Conservation (phyloP, 208 protist genomes). For the Angomonas deanei region DNA sequence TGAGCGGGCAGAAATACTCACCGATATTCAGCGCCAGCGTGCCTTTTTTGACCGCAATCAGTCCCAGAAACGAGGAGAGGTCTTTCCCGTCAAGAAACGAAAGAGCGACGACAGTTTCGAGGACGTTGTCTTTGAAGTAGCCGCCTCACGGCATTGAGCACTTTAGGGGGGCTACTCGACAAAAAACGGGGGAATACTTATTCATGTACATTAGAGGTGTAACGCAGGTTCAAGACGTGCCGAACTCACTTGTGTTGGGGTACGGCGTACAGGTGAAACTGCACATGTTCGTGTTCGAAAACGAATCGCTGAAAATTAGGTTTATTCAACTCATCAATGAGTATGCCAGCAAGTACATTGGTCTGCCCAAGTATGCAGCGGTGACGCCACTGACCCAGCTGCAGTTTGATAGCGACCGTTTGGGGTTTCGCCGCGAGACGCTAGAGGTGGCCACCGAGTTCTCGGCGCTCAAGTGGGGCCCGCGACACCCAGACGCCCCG, state of each 20-base stretch:
- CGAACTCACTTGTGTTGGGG: slow-evolving; percentile 57
- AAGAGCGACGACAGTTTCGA: slow-evolving; percentile 35
- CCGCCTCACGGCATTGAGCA: slow-evolving; percentile 51
- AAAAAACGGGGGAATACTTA: slow-evolving; percentile 50
- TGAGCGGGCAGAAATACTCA: slow-evolving; percentile 84
- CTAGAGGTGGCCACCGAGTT: slow-evolving; percentile 80
- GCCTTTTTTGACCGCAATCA: slow-evolving; percentile 44
- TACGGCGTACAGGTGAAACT: slow-evolving; percentile 67
- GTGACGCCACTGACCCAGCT: slow-evolving; percentile 39
- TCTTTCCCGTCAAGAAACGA: slow-evolving; percentile 57
- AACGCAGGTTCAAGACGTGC: slow-evolving; percentile 34
- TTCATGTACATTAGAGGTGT: slow-evolving; percentile 75
- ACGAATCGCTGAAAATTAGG: slow-evolving; percentile 2
- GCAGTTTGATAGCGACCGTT: slow-evolving; percentile 63
- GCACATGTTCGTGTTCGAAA: slow-evolving; percentile 56
- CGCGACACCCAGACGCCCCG: slow-evolving; percentile 36
- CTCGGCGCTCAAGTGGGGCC: slow-evolving; percentile 49
- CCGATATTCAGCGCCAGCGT: slow-evolving; percentile 74
- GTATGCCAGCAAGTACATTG: slow-evolving; percentile 47
- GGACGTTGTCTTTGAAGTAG: slow-evolving; percentile 45
- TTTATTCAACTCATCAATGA: slow-evolving; percentile 40
- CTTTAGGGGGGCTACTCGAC: not conserved
- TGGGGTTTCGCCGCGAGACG: slow-evolving; percentile 52
- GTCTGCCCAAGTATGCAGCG: slow-evolving; percentile 33
- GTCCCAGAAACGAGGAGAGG: slow-evolving; percentile 7